Percentiles rank a stretch among this genome's conserved stretches.
Conservation (phyloP, 1,139 yeast genomes). For the Saccharomyces hybrid region DNA sequence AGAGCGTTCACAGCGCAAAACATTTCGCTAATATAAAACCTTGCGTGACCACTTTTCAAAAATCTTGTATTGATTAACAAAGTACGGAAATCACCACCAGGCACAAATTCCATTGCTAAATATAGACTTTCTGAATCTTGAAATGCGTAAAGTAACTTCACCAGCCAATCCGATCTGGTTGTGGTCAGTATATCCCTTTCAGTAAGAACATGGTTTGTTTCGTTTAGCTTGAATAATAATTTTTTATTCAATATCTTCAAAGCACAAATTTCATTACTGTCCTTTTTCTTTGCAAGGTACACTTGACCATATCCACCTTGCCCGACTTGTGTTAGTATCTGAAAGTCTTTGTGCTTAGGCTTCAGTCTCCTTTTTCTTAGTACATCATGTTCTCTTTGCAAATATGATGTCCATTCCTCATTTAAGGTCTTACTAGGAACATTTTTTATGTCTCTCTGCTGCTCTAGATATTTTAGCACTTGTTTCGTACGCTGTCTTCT, state of each 20-base stretch:
- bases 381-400: slow-evolving; percentile 76
- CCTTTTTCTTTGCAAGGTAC: slow-evolving; percentile 86
- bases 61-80: slow-evolving; percentile 87
- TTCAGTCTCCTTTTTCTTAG: slow-evolving; percentile 83
- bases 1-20: slow-evolving; percentile 87
- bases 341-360: slow-evolving; percentile 91
- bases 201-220: slow-evolving; percentile 89
- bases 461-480: slow-evolving; percentile 49
- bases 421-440: slow-evolving; percentile 38
- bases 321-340: slow-evolving; percentile 94
- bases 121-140: slow-evolving; percentile 88
- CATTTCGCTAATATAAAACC: slow-evolving; percentile 94
- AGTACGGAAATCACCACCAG: slow-evolving; percentile 98
- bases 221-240: slow-evolving; percentile 79
- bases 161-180: slow-evolving; percentile 93
- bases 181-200: slow-evolving; percentile 95
- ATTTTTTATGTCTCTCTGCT: slow-evolving; percentile 37
- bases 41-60: slow-evolving; percentile 87
- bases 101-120: slow-evolving; percentile 97
- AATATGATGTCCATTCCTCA: slow-evolving; percentile 68
- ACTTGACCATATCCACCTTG: slow-evolving; percentile 99
- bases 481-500: slow-evolving; percentile 72
- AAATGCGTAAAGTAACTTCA: slow-evolving; percentile 85
- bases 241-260: slow-evolving; percentile 85
- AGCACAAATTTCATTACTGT: slow-evolving; percentile 93